Evolutionary conservation across 371 early-diverging fungal species (phyloP), one percentile per base, ranked within the genome.

Genomic region (Phascolomyces articulosus): DNA sequence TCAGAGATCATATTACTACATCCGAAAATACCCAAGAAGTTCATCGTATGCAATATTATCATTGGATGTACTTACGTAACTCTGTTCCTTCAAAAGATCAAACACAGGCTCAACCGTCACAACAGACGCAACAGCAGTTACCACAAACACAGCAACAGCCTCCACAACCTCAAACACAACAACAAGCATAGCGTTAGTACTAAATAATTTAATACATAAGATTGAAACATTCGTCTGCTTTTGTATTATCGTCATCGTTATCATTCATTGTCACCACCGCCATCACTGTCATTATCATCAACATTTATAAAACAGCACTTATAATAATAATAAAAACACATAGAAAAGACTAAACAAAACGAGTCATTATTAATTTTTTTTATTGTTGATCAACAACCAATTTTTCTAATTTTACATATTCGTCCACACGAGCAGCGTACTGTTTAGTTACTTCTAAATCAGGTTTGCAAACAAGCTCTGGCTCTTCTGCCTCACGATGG

Each of bases 1-100:
- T 97, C 78, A 79, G 96, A 10, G 88, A 90, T 29, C 84, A 86
- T 54, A 84, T 95, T 40, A 89, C 86, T 41, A 84, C 85, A 24
- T 82, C 90, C 49, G 92, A 93, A 61, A 88, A 88, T 41, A 90
- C 93, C 11, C 83, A 84, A 49, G 87, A 91, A 69, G 74, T 96
- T 3, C 95, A 94, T 66, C 81, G 89, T 62, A 87, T 89, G 72
- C 95, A 97, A 81, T 95, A 90, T 71, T 92, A 87, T 70, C 95
- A 95, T 62, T 96, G 96, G 95, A 85, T 86, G 68, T 86, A 79
- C 56, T 82, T 85, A 58, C 78, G 90, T 47, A 85, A 85, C 62
- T 44, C 44, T 44, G 80, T 73, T 18, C 69, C 76, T 23, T 54
- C 62, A 49, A 63, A 73, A 65, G 27, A 58, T 54, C 38, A 31